Conservation (phyloP, 139 green algal genomes). For the Micractinium sp. region DNA sequence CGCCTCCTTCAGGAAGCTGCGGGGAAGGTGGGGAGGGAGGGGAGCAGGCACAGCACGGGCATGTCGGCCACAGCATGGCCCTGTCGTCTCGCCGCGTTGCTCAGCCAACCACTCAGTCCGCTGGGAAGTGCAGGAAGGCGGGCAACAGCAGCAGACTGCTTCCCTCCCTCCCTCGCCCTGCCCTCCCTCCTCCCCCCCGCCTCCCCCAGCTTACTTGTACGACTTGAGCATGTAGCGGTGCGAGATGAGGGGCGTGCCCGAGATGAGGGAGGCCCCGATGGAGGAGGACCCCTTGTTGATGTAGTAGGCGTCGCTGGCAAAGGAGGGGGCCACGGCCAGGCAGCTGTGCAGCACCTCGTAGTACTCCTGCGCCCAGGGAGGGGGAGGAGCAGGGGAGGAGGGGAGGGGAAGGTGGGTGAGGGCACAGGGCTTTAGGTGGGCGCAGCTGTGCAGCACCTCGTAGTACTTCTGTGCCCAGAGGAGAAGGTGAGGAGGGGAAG, state of each 20-base stretch:
- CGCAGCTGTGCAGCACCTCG: slow-evolving; percentile 45
- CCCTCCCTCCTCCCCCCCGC: too few species aligned
- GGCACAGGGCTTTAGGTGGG: too few species aligned
- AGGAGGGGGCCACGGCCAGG: slow-evolving; percentile 42
- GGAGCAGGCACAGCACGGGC: neutral
- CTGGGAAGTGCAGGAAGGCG: too few species aligned
- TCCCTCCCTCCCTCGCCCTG: too few species aligned
- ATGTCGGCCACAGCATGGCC: too few species aligned
- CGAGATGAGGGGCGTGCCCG: slow-evolving; percentile 45
- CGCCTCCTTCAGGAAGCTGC: slow-evolving; percentile 44
- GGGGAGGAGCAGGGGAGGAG: too few species aligned
- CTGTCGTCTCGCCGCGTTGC: too few species aligned
- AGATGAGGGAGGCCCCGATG: slow-evolving; percentile 41
- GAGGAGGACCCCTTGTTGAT: slow-evolving; percentile 45
- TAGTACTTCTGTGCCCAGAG: slow-evolving; percentile 36
- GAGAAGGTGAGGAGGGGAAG: too few species aligned
- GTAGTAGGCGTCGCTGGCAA: slow-evolving; percentile 43
- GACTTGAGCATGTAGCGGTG: slow-evolving; percentile 32
- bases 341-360: slow-evolving; percentile 51
- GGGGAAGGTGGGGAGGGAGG: neutral
- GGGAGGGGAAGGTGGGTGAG: too few species aligned
- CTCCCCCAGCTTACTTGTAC: slow-evolving; percentile 25
- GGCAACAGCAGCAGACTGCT: too few species aligned
- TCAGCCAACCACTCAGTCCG: too few species aligned
- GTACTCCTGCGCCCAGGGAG: slow-evolving; percentile 17